Conservation (phyloP, 2,329 filamentous ascomycete genomes). For the Aspergillus brasiliensis region DNA sequence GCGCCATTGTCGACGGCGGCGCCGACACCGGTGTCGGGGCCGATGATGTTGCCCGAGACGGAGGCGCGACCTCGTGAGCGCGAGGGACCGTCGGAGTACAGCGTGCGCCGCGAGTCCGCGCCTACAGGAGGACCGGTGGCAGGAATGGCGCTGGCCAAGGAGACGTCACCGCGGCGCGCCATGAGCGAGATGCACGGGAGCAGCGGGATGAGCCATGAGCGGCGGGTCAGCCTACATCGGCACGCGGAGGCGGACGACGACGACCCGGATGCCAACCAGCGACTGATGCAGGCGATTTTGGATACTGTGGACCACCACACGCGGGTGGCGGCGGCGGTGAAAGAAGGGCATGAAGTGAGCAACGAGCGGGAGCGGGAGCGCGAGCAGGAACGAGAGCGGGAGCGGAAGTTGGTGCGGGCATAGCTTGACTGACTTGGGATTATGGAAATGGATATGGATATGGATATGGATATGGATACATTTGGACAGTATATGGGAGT, state of each 20-base stretch:
- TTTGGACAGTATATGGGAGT: not conserved
- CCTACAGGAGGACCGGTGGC: slow-evolving; percentile 25
- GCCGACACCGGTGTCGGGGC: slow-evolving; percentile 9
- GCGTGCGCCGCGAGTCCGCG: slow-evolving; percentile 24
- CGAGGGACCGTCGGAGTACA: slow-evolving; percentile 12
- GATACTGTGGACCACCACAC: slow-evolving; percentile 45
- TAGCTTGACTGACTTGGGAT: slow-evolving; percentile 4
- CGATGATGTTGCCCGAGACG: slow-evolving; percentile 7
- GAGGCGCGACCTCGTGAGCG: slow-evolving; percentile 7
- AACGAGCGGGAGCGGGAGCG: slow-evolving; percentile 21
- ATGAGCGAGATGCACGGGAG: slow-evolving; percentile 40
- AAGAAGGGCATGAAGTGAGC: slow-evolving; percentile 30
- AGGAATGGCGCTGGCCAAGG: slow-evolving; percentile 24
- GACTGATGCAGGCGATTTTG: slow-evolving; percentile 45
- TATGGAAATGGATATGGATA: too few relatives aligned
- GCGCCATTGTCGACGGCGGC: slow-evolving; percentile 11
- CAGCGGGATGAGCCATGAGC: slow-evolving; percentile 22
- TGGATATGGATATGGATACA: too few relatives aligned
- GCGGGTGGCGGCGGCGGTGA: slow-evolving; percentile 37
- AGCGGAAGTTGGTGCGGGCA: slow-evolving; percentile 31
- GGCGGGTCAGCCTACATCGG: slow-evolving; percentile 22
- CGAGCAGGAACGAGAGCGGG: slow-evolving; percentile 28
- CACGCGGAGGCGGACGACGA: slow-evolving; percentile 32
- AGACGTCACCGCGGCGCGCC: slow-evolving; percentile 38
- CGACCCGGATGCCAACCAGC: slow-evolving; percentile 42